Evolutionary conservation across 192 early-diverging fungal species (phyloP).

Genomic region (Allomyces macrogynus): DNA sequence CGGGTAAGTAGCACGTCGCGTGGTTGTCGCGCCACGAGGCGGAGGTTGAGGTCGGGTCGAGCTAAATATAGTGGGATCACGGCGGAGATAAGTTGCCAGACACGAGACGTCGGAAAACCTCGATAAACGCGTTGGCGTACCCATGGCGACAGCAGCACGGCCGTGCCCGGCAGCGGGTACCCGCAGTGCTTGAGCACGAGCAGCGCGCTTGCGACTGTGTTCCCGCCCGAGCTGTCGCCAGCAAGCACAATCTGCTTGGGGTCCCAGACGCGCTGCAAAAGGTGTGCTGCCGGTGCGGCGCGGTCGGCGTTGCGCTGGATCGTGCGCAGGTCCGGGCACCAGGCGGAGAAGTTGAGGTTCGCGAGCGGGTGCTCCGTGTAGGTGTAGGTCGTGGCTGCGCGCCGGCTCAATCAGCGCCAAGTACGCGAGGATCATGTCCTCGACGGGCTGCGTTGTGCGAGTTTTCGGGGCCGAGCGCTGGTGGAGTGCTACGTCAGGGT

Average conservation of each 20-base stretch:
- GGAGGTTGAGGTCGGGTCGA: not conserved
- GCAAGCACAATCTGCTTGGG: not conserved
- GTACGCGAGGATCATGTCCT: not conserved
- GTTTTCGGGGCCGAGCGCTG: not conserved
- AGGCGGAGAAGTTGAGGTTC: not conserved
- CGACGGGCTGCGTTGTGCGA: not conserved
- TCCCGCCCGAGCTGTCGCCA: not conserved
- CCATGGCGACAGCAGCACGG: not conserved
- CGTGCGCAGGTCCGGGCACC: not conserved
- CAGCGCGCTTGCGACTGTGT: not conserved
- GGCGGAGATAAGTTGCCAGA: no score
- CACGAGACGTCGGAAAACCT: no score
- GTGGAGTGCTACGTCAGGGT: not conserved
- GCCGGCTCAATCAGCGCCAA: not conserved
- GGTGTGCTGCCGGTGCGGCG: not conserved
- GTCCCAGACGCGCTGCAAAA: not conserved
- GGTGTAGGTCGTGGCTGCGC: not conserved
- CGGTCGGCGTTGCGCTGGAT: not conserved
- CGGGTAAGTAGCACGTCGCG: not conserved
- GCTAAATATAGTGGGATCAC: not conserved
- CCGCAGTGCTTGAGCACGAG: not conserved
- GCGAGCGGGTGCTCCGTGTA: not conserved
- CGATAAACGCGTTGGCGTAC: not conserved
- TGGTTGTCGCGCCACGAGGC: not conserved
- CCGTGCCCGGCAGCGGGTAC: not conserved